phyloP scores from a whole-genome alignment of 78 protist genomes.

The Dictyostelium brefeldianum region DNA sequence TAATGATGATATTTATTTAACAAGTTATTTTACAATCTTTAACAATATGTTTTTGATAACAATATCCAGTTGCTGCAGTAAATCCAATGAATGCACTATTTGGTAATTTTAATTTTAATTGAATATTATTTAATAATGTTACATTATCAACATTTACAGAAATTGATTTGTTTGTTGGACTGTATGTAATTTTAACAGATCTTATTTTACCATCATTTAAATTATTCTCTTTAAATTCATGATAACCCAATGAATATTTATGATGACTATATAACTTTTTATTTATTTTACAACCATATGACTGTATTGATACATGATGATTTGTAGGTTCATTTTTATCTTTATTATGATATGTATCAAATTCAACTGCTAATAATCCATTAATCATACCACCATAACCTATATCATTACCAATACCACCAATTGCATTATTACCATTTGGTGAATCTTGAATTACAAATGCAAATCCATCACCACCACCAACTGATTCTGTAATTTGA shows the following conservation, averaged over 20 bases:
- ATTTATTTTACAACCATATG: no score
- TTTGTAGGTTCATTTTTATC: background rate
- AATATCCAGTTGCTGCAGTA: background rate
- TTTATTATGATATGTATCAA: background rate
- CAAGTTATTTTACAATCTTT: background rate
- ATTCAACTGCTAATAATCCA: conserved; percentile 1
- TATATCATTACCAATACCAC: background rate
- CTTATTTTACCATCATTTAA: background rate
- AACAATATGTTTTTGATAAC: background rate
- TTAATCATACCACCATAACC: background rate
- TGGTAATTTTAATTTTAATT: background rate
- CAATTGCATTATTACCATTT: background rate
- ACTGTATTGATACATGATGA: background rate
- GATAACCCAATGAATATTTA: background rate
- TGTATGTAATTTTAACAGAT: background rate
- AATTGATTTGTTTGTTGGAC: background rate
- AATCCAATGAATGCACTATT: background rate
- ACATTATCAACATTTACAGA: background rate
- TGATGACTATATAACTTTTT: background rate
- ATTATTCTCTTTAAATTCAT: no score
- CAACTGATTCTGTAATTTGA: background rate
- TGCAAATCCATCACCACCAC: background rate
- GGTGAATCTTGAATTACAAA: background rate
- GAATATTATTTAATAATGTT: background rate
- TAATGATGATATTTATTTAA: no score